Percentiles rank a stretch among this genome's conserved stretches.
Evolutionary conservation across 495 filamentous ascomycete genomes (phyloP).

Genomic region (Penicillium samsonianum): DNA sequence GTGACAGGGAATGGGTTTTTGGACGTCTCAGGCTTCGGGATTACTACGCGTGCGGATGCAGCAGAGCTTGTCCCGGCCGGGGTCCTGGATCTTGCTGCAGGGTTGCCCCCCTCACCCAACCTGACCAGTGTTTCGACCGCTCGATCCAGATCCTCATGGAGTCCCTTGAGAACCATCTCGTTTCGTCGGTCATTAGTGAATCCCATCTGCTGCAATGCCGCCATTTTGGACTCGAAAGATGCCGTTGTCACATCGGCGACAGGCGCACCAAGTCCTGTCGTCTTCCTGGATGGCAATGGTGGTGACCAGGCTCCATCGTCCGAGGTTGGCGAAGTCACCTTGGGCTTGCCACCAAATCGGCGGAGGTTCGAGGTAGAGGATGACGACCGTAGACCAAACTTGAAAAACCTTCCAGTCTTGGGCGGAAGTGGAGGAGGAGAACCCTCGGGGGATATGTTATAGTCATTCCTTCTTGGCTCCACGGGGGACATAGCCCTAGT

Average conservation of each 20-base stretch:
- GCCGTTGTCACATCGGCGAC: conserved; percentile 59
- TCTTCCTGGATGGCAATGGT: conserved; percentile 51
- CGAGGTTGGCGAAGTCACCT: conserved; percentile 29
- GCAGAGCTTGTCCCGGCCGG: conserved; percentile 34
- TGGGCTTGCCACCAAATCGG: conserved; percentile 33
- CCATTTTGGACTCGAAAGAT: conserved; percentile 68
- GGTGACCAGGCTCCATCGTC: conserved; percentile 35
- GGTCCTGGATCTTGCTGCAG: conserved; percentile 41
- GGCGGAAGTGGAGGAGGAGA: conserved; percentile 80
- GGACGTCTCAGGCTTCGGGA: conserved; percentile 25
- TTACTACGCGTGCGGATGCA: conserved; percentile 18
- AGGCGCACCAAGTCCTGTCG: conserved; percentile 66
- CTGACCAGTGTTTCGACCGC: conserved; percentile 79
- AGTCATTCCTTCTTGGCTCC: conserved; percentile 9
- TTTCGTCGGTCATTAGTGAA: conserved; percentile 85
- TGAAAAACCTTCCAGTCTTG: conserved; percentile 76
- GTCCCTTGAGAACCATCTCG: conserved; percentile 70
- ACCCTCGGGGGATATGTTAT: conserved; percentile 38
- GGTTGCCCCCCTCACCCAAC: conserved; percentile 66
- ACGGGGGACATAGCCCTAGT: conserved; percentile 19
- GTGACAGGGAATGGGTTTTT: conserved; percentile 11
- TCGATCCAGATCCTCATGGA: conserved; percentile 80
- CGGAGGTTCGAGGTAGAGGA: conserved; percentile 66
- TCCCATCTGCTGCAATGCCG: conserved; percentile 84
- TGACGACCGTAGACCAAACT: conserved; percentile 67